Conservation (phyloP, 2,329 filamentous ascomycete genomes). For the Fusarium decemcellulare region DNA sequence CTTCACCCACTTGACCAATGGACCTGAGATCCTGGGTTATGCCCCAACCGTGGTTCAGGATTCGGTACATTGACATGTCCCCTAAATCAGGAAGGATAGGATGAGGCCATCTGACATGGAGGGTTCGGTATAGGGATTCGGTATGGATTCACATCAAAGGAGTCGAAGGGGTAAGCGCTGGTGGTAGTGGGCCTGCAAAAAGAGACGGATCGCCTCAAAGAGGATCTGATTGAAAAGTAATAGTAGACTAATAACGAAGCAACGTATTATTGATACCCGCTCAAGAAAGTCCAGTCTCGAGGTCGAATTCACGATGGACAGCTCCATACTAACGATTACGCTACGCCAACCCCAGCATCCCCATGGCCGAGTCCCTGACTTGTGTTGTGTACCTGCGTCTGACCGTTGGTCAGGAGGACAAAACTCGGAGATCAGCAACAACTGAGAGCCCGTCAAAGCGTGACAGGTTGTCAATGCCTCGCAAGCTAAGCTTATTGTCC, state of each 20-base stretch:
- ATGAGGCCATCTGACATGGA: background rate
- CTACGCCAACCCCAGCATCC: background rate
- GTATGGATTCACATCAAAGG: background rate
- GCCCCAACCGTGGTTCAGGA: slow-evolving; percentile 28
- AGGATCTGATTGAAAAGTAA: background rate
- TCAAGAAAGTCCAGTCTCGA: background rate
- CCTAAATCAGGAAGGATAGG: background rate
- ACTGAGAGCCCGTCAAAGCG: background rate
- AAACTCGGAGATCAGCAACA: background rate
- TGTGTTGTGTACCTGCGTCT: background rate
- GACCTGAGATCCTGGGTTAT: slow-evolving; percentile 35
- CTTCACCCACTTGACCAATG: slow-evolving; percentile 27
- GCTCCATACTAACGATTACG: background rate
- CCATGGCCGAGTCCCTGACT: slow-evolving; percentile 8
- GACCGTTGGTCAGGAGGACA: background rate
- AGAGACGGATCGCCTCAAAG: slow-evolving; percentile 1
- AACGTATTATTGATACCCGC: background rate
- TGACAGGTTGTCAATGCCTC: background rate
- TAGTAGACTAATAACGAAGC: background rate
- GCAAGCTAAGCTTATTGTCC: background rate
- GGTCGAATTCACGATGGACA: background rate
- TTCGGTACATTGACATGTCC: slow-evolving; percentile 15
- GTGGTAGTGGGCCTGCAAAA: background rate
- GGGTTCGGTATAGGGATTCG: background rate
- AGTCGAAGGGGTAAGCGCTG: background rate